These are phyloP conservation scores for Xylaria sp. DNA, from an alignment of 2,329 filamentous ascomycete species.

Conservation along the genomic window DNA sequence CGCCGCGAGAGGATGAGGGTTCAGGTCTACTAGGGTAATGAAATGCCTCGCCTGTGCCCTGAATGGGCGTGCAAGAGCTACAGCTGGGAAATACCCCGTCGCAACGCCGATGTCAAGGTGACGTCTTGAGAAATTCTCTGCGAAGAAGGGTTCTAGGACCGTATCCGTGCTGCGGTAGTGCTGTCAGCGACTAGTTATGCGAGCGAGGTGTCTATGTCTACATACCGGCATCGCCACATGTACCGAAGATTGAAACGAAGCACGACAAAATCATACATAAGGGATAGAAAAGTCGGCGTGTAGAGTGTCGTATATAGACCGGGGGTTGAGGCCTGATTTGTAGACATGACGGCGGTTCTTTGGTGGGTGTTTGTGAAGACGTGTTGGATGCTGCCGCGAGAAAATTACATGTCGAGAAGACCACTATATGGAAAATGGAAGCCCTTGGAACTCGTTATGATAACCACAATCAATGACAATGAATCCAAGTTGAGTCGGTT, in stretches of 20 bases:
- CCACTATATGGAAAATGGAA: constrained; percentile 17
- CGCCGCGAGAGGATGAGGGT: constrained; percentile 48
- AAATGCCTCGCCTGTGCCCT: constrained; percentile 39
- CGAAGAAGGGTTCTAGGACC: constrained; percentile 38
- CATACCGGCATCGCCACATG: constrained; percentile 53
- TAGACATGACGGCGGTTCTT: constrained; percentile 10
- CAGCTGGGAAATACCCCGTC: constrained; percentile 36
- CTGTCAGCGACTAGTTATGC: background rate
- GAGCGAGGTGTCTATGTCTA: background rate
- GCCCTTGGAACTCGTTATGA: background rate
- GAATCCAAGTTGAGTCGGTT: background rate
- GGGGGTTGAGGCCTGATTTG: background rate
- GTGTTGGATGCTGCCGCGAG: background rate
- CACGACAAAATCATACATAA: constrained; percentile 42
- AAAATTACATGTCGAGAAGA: background rate
- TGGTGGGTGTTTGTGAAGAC: background rate
- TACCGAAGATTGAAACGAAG: constrained; percentile 52
- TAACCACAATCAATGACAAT: background rate
- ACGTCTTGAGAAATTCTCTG: constrained; percentile 33
- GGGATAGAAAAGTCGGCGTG: constrained; percentile 34
- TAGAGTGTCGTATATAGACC: constrained; percentile 31
- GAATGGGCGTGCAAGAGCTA: constrained; percentile 36
- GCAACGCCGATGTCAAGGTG: constrained; percentile 40
- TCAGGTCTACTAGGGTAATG: constrained; percentile 54
- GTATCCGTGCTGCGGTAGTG: constrained; percentile 23